Evolutionary conservation across 192 early-diverging fungal genomes (phyloP), one percentile per base, ranked within the genome.

Genomic region (Coemansia sp.): DNA sequence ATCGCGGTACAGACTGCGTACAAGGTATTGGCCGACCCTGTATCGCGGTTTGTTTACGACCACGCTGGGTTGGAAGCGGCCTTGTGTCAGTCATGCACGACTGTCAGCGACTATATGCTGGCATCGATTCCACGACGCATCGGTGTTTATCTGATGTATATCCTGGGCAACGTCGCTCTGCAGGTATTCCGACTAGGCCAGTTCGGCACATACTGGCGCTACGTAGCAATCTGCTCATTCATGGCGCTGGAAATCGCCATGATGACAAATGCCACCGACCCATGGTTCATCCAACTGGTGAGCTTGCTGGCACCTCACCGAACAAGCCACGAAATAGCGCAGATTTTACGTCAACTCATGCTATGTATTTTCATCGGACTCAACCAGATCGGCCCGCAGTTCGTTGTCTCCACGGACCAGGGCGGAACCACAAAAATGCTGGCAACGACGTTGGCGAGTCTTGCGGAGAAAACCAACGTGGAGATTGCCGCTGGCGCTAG

Each of bases 81-180:
- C 83, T 88, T 50, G 86, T 95, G 84, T 85, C 86, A 66, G 88
- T 33, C 72, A 5, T 72, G 68, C 63, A 63, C 50, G 30, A 61
- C 72, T 5, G 93, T 57, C 87, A 91, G 63, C 91, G 98, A 80
- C 84, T 99, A 54, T 94, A 97, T 88, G 89, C 87, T 45, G 88
- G 92, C 65, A 73, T 66, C 73, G 8, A 63, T 81, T 34, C 78
- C 78, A 20, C 54, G 58, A 7, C 66, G 78, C n/a, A 57, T 76
- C 28, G 71, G 60, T 10, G 57, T 75, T 22, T 76, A 76, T 31
- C 34, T 64, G 28, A 66, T 67, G 42, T 76, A 69, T 31, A 32
- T 72, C 5, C 50, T 81, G 54, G 78, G 70, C 18, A 73, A 64
- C 50, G 73, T 72, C 11, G 73, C 64, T 2, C 65, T 81, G 64